Evolutionary conservation across 2,329 filamentous ascomycete genomes (phyloP).

Genomic region (Epichloe typhina): DNA sequence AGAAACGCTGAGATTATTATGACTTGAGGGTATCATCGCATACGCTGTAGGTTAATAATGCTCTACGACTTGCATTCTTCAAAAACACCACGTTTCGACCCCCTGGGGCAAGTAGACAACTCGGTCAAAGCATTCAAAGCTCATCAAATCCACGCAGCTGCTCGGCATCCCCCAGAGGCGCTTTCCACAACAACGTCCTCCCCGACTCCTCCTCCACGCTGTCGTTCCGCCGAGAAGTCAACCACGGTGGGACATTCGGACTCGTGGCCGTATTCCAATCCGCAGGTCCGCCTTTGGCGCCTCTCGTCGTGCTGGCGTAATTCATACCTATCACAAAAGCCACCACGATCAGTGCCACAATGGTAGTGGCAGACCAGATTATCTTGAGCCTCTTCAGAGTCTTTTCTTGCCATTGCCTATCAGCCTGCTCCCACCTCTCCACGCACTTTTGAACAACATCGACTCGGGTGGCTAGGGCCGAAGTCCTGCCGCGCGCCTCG

Average conservation of each 20-base stretch:
- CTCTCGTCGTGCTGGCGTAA: conserved; percentile 7
- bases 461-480: conserved; percentile 47
- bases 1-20: background rate
- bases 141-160: conserved; percentile 33
- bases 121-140: conserved; percentile 19
- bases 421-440: conserved; percentile 53
- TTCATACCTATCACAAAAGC: conserved; percentile 26
- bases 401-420: conserved; percentile 54
- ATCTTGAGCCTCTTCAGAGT: conserved; percentile 49
- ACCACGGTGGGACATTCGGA: conserved; percentile 5
- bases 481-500: conserved; percentile 44
- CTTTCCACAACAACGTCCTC: conserved; percentile 15
- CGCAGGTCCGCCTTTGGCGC: background rate
- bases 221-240: conserved; percentile 8
- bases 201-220: conserved; percentile 10
- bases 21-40: background rate
- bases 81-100: background rate
- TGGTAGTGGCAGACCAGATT: conserved; percentile 47
- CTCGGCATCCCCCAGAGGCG: conserved; percentile 19
- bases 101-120: background rate
- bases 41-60: background rate
- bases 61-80: background rate
- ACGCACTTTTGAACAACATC: conserved; percentile 50
- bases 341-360: conserved; percentile 33
- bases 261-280: conserved; percentile 2